Evolutionary conservation across 2,329 filamentous ascomycete genomes (phyloP), one percentile per base, ranked within the genome.

Genomic region (Epichloe amarillans): DNA sequence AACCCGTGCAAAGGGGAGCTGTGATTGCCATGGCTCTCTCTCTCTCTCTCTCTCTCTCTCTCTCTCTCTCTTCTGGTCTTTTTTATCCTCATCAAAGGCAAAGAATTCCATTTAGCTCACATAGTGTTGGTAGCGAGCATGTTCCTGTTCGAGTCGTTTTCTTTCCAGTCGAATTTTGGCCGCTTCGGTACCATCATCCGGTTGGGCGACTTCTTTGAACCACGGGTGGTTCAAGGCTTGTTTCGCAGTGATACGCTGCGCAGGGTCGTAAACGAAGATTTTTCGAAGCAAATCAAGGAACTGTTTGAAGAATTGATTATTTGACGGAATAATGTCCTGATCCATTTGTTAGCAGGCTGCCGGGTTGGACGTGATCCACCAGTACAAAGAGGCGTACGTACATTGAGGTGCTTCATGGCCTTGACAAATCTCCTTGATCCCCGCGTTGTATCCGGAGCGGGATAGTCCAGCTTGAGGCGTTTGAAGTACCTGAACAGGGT

Each of bases 321-420:
- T 75, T 3, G 67, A 67, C 0, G 77, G 77, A 41, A 82, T 79
- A 47, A 82, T 81, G 53, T 81, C 52, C 54, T 55, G 33, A 5
- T 21, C 6, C 23, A 17, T 26, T 10, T n/a, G 38, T 51, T 17
- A 51, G 50, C 33, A 15, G 15, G 14, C 14, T 17, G 17, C 15
- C 2, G 21, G 5, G 43, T n/a, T 17, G 15, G 8, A 5, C 19
- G 11, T 44, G 23, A 17, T 21, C 17, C 8, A 35, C 2, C 15
- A 3, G 23, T 5, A n/a, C 12, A 46, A 33, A 33, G 23, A 19
- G 3, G 67, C 77, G 56, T 68, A 85, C 77, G 56, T 68, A 85
- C 82, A 53, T 76, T 71, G 30, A 86, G 67, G 50, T 72, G 73
- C 64, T 84, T 85, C 82, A 86, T 86, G n/a, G 80, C 81, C 63